Base-by-base conservation (phyloP, 768 basidiomycete genomes). In the Lactifluus subvellereus region DNA sequence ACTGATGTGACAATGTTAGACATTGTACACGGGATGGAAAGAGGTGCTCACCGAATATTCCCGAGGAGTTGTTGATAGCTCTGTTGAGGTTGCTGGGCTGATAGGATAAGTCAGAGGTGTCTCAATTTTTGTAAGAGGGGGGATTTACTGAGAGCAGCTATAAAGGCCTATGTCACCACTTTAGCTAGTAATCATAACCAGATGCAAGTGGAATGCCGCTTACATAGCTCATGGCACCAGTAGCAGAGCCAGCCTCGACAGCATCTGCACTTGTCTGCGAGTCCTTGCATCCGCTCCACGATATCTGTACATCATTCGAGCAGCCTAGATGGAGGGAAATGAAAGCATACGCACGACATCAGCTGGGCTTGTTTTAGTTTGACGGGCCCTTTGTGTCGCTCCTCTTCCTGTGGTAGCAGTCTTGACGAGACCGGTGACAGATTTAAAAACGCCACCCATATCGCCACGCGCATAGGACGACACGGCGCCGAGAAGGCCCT, bases 261-360 rank as follows among this genome's bases (percentile, higher is more conserved):
- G 90, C 83, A 71, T 92, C 89, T 22, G 89, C 90, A 66, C 89
- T 91, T 20, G 90, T 92, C 71, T 92, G 89, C 3, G 85, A 82
- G 70, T 92, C 89, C 69, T 91, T 91, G 71, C 89, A 92, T 7
- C 89, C 89, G 70, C 87, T 87, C 84, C 85, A 91, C 7, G 88
- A 89, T 33, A 91, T 91, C 89, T 91, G 40, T 33, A 59, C 32
- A 57, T 42, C 22, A 62, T n/a, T 30, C 55, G 33, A 42, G 56
- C 8, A 5, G 33, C 30, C 27, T 27, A 18, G 54, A 62, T 58
- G 32, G 49, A 54, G 22, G 13, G 40, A 30, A 42, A 52, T 18
- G 13, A n/a, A 20, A 27, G 43, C 27, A n/a, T 18, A 82, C 88
- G 68, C 70, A 93, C 91, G 9, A 85, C 89, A 71, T 98, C 96